Conservation (phyloP, 208 protist genomes). For the Phytomonas sp. region DNA sequence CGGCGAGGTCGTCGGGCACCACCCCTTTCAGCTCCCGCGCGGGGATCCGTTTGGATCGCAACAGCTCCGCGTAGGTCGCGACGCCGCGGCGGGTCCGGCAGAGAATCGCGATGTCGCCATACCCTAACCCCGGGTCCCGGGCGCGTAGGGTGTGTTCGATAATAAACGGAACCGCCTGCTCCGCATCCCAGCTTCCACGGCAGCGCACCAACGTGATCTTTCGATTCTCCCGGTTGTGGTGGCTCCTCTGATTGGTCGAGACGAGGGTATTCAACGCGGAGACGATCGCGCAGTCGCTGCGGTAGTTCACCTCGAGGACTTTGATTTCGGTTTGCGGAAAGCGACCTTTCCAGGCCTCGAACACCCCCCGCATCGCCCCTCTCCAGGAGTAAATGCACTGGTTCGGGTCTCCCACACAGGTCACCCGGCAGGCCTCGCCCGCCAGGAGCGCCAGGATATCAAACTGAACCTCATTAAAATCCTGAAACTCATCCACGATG, state of each 20-base stretch:
- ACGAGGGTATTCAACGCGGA: conserved; percentile 46
- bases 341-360: conserved; percentile 57
- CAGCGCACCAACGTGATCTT: conserved; percentile 31
- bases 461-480: conserved; percentile 83
- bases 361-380: conserved; percentile 62
- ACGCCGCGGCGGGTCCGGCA: conserved; percentile 62
- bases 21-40: conserved; percentile 30
- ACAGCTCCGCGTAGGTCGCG: conserved; percentile 20
- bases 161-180: conserved; percentile 27
- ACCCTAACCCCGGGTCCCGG: conserved; percentile 24
- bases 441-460: conserved; percentile 76
- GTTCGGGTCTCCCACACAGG: conserved; percentile 83
- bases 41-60: conserved; percentile 44
- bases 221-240: conserved; percentile 30
- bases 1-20: conserved; percentile 19
- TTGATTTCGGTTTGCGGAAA: conserved; percentile 52
- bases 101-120: conserved; percentile 72
- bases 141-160: conserved; percentile 36
- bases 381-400: conserved; percentile 88
- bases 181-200: conserved; percentile 24
- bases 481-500: conserved; percentile 87
- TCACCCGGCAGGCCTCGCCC: conserved; percentile 70
- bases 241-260: conserved; percentile 27
- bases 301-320: conserved; percentile 71
- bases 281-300: conserved; percentile 68